Conservation (phyloP, 257 asterid species). For the Solanum chaucha region DNA sequence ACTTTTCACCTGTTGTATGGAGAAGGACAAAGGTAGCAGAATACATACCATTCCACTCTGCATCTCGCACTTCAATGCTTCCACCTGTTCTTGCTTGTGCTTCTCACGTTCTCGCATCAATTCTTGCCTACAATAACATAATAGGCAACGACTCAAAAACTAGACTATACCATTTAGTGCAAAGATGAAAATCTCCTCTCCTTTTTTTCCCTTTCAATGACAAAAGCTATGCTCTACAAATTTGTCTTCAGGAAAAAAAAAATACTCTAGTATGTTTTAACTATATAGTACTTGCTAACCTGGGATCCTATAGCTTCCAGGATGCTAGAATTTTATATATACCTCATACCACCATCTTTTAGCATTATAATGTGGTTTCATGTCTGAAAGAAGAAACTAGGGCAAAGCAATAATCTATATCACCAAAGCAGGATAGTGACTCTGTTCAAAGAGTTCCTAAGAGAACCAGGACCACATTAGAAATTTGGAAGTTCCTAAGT, state of each 20-base stretch:
- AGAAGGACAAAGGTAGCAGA: background rate
- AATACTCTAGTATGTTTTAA: background rate
- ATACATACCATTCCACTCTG: constrained; percentile 80
- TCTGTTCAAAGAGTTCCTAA: background rate
- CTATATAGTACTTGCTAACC: background rate
- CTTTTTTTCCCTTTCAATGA: background rate
- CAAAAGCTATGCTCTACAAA: background rate
- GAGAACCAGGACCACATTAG: background rate
- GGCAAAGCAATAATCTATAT: background rate
- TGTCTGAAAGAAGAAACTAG: background rate
- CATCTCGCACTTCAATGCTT: constrained; percentile 65
- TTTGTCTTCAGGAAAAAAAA: background rate
- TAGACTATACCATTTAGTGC: background rate
- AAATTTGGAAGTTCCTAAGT: background rate
- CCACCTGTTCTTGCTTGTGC: constrained; percentile 70
- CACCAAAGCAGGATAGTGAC: background rate
- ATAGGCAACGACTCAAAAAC: background rate
- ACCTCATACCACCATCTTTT: background rate
- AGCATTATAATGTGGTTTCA: background rate
- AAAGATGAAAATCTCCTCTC: background rate
- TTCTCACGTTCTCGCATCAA: constrained; percentile 66
- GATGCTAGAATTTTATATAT: background rate
- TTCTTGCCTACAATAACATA: constrained; percentile 55
- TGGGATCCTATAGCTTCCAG: background rate
- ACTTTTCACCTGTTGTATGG: background rate